Evolutionary conservation across 345 rosid genomes (phyloP), one percentile per base, ranked within the genome.

Genomic region (Citrus glauca): DNA sequence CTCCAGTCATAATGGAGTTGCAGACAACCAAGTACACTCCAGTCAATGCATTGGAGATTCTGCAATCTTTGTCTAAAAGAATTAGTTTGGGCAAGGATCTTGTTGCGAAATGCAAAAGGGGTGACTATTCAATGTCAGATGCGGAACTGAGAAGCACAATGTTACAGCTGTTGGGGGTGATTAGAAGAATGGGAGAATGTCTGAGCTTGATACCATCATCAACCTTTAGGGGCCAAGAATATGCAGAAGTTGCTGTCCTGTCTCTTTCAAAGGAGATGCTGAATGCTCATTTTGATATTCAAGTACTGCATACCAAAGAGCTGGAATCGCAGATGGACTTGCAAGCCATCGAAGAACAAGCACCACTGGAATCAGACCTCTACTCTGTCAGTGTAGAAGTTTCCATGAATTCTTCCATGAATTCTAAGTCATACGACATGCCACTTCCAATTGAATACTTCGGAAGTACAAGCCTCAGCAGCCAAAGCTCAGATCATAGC

Each of bases 191-290:
- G 11, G 98, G 97, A 60, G 86, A 81, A 76, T 87, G 89, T 84
- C 68, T 95, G 84, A 90, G 85, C 81, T 80, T 76, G 77, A 89
- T 95, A 77, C 95, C 98, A 66, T 73, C 86, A 69, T 84, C 91
- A 64, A 78, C 89, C 37, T 87, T 86, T 69, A 85, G 66, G 30
- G 87, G 75, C 56, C 87, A 91, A 56, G 83, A 81, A 27, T 93
- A 85, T 82, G 89, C 86, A 77, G 87, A 86, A 85, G 84, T 84
- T 61, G 94, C 88, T 20, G 81, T 90, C 72, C 81, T 69, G 50
- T 77, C 92, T 76, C 90, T 93, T 83, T 85, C 98, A 27, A 81
- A 82, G 59, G 98, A 95, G 83, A 91, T 91, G 98, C 77, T 83
- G 85, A 82, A 85, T 69, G 91, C 69, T 27, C 79, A 70, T 5